Evolutionary conservation across 164 flowering plant genomes (phyloP).

Genomic region (Magnolia kwangsiensis): DNA sequence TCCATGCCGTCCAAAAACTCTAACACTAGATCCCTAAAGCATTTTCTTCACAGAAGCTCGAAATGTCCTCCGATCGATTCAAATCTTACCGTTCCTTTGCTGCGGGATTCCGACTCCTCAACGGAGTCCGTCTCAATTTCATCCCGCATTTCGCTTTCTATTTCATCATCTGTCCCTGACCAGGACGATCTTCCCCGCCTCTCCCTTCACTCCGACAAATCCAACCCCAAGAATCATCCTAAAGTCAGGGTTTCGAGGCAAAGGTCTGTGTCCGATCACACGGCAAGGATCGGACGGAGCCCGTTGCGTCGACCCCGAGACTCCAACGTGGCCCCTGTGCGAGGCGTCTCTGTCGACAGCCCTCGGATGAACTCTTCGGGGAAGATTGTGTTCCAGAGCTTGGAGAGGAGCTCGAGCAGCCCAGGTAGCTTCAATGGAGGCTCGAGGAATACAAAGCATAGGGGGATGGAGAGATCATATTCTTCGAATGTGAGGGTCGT

Average conservation of each 20-base stretch:
- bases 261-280: background rate
- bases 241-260: constrained; percentile 27
- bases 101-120: constrained; percentile 48
- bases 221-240: constrained; percentile 29
- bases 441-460: constrained; percentile 27
- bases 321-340: constrained; percentile 13
- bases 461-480: constrained; percentile 73
- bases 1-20: constrained; percentile 18
- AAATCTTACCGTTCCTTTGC: constrained; percentile 52
- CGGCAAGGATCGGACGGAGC: constrained; percentile 40
- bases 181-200: constrained; percentile 65
- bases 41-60: constrained; percentile 53
- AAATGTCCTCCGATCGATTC: constrained; percentile 44
- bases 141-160: constrained; percentile 61
- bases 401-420: constrained; percentile 89
- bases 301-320: constrained; percentile 41
- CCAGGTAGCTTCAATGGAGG: constrained; percentile 87
- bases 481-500: constrained; percentile 75
- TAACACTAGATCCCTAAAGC: constrained; percentile 39
- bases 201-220: constrained; percentile 66
- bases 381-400: constrained; percentile 74
- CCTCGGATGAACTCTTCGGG: constrained; percentile 93
- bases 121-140: constrained; percentile 50
- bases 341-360: constrained; percentile 68
- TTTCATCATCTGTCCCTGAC: constrained; percentile 54